phyloP scores from a whole-genome alignment of 208 protist genomes.

The Trichomonas vaginalis region DNA sequence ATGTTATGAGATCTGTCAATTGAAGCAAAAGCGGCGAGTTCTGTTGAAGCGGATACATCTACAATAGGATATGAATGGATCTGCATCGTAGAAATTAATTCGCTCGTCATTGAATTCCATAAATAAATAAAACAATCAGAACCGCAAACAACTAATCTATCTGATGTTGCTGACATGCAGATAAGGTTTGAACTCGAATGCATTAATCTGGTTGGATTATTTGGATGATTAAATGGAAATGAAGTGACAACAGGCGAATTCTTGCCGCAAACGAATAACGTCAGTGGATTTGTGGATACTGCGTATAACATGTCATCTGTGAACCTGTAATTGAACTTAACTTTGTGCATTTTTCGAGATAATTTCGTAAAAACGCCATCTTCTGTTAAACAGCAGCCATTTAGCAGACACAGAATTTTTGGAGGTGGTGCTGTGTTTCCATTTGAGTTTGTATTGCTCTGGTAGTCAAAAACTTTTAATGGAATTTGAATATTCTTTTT shows the following conservation, averaged over 20 bases:
- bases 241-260: not conserved
- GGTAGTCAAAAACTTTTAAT: not conserved
- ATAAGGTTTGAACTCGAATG: not conserved
- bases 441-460: not conserved
- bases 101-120: not conserved
- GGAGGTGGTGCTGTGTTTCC: too few species aligned
- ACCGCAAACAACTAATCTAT: not conserved
- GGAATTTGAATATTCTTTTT: not conserved
- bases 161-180: not conserved
- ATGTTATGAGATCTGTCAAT: not conserved
- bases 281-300: not conserved
- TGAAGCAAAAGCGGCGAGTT: not conserved
- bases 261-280: not conserved
- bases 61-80: not conserved
- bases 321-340: not conserved
- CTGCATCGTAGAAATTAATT: not conserved
- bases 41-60: not conserved
- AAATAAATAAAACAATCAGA: not conserved
- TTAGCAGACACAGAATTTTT: too few species aligned
- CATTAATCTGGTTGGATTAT: not conserved
- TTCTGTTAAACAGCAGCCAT: not conserved
- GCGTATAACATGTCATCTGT: not conserved
- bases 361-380: not conserved
- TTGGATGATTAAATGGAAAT: not conserved
- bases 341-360: not conserved